Percentiles rank a stretch among this genome's conserved stretches.
phyloP scores from a whole-genome alignment of 495 filamentous ascomycete species.

The Aspergillus funiculosus region DNA sequence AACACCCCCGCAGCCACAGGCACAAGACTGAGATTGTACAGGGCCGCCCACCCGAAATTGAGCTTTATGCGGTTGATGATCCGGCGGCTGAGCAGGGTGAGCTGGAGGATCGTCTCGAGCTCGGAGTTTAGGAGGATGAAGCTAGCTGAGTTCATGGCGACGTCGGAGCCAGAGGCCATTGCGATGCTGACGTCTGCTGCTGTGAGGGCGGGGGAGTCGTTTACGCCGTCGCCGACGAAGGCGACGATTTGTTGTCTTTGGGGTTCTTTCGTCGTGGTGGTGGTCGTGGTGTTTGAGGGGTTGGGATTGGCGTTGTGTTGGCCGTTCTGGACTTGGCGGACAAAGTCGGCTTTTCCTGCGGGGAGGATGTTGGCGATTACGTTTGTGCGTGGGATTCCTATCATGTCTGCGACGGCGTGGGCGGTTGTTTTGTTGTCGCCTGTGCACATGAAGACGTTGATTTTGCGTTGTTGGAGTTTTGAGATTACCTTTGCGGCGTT shows the following conservation, averaged over 20 bases:
- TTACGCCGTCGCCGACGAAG: constrained; percentile 81
- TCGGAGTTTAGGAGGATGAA: constrained; percentile 81
- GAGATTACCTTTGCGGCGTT: constrained; percentile 63
- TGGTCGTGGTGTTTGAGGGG: constrained; percentile 1
- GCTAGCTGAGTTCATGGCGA: constrained; percentile 73
- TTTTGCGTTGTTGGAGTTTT: constrained; percentile 56
- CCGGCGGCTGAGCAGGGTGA: constrained; percentile 61
- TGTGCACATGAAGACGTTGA: constrained; percentile 86
- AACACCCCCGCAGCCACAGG: constrained; percentile 79
- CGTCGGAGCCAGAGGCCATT: constrained; percentile 76
- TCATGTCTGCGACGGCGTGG: constrained; percentile 59
- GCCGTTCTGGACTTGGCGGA: constrained; percentile 64
- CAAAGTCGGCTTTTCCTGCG: constrained; percentile 77
- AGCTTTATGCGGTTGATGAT: constrained; percentile 77
- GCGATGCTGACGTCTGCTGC: constrained; percentile 79
- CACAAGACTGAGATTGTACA: constrained; percentile 76
- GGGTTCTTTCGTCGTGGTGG: constrained; percentile 22
- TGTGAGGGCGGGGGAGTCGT: constrained; percentile 78
- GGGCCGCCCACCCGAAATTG: constrained; percentile 85
- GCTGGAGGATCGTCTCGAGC: constrained; percentile 61
- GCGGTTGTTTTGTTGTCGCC: constrained; percentile 64
- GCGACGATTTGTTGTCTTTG: constrained; percentile 45
- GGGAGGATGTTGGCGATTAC: constrained; percentile 88
- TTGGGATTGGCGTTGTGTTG: background rate
- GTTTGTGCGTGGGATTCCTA: constrained; percentile 68